Evolutionary conservation across 2,329 filamentous ascomycete genomes (phyloP), one percentile per base, ranked within the genome.

Genomic region (Alternaria dauci): DNA sequence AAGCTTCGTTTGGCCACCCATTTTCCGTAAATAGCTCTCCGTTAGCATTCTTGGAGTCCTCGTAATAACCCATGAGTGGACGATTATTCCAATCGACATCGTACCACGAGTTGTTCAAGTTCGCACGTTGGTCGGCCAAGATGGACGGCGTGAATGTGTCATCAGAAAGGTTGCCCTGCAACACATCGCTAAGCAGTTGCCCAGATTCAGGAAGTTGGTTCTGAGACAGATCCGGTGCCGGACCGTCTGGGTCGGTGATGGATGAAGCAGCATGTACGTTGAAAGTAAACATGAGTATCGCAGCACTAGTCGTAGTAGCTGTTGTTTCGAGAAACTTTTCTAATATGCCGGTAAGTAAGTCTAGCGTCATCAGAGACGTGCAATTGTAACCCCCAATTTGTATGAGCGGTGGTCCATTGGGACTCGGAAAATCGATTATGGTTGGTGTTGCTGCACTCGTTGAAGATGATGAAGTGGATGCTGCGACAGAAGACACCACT

Each of bases 1-100:
- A 88, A 20, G 82, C 81, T 65, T 87, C 84, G n/a, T 83, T 85
- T 0, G 88, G 88, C 88, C 88, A 91, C 11, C 88, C 88, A 74
- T 88, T 82, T 1, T 80, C 71, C 0, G 87, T 89, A 20, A 80
- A 81, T 2, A 71, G 43, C 8, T 75, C 78, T 18, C 80, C 79
- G 3, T 75, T 66, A 11, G 67, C 48, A 41, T 78, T 67, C 28
- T 74, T 69, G 8, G 81, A 70, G 1, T 80, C 78, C 6, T 77
- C 78, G 59, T 86, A 88, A 67, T 89, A 91, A 25, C 82, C 81
- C 3, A 75, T 65, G 20, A 83, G 78, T 1, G 87, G 86, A 38
- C 79, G 78, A 52, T 82, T 81, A 5, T 68, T 60, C 61, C 58
- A 48, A 60, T 71, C 32, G 69, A 74, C 18, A 70, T 78, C 72